Conservation (phyloP, 805 yeast genomes). For the Tetrapisispora nanseiensis region DNA sequence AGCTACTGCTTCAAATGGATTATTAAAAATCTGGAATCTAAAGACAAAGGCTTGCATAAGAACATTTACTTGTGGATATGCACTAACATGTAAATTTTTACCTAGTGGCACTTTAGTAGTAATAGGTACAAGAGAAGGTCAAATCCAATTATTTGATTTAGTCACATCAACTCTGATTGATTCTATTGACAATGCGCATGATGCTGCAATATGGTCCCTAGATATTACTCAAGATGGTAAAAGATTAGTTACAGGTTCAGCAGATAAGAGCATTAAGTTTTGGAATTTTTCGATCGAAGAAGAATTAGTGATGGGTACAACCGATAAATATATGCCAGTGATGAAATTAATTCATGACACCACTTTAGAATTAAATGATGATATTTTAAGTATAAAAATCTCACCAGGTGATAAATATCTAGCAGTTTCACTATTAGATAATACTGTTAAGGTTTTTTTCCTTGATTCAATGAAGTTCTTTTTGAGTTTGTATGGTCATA, state of each 20-base stretch:
- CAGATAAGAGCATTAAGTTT: slow-evolving; percentile 81
- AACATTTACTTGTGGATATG: slow-evolving; percentile 83
- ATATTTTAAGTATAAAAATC: slow-evolving; percentile 65
- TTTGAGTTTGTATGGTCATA: slow-evolving; percentile 89
- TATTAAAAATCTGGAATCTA: slow-evolving; percentile 80
- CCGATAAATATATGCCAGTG: slow-evolving; percentile 35
- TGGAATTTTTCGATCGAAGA: slow-evolving; percentile 73
- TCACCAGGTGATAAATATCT: slow-evolving; percentile 71
- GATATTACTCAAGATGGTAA: slow-evolving; percentile 83
- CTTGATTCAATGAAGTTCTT: slow-evolving; percentile 79
- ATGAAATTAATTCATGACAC: slow-evolving; percentile 63
- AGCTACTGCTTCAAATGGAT: slow-evolving; percentile 87
- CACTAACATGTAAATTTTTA: slow-evolving; percentile 66
- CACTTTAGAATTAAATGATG: slow-evolving; percentile 80
- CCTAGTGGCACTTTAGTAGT: slow-evolving; percentile 89
- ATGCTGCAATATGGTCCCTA: slow-evolving; percentile 80
- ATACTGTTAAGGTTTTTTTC: slow-evolving; percentile 91
- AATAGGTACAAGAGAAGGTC: slow-evolving; percentile 83
- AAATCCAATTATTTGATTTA: slow-evolving; percentile 73
- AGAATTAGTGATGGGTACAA: slow-evolving; percentile 63
- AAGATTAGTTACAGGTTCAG: slow-evolving; percentile 81
- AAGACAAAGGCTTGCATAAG: slow-evolving; percentile 66
- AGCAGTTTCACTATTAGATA: slow-evolving; percentile 81
- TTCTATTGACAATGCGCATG: slow-evolving; percentile 64
- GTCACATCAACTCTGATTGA: slow-evolving; percentile 70